Conservation (phyloP, 179 eudicot species). For the Silene vulgaris region DNA sequence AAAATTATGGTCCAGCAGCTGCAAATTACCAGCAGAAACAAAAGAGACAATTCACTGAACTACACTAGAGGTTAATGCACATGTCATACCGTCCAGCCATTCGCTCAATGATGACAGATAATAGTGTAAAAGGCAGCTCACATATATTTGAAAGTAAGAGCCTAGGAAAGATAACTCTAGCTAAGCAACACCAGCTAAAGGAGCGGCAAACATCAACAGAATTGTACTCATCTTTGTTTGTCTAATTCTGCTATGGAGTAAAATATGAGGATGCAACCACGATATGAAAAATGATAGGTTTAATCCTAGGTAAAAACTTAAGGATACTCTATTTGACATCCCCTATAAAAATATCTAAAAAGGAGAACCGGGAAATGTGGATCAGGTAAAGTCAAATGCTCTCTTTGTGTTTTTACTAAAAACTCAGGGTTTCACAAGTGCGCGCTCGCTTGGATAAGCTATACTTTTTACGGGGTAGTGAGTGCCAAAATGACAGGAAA, state of each 20-base stretch:
- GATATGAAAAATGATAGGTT: neutral
- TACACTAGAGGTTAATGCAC: neutral
- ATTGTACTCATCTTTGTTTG: neutral
- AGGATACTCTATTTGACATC: constrained; percentile 1
- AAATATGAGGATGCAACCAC: neutral
- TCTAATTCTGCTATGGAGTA: neutral
- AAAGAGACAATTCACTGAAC: neutral
- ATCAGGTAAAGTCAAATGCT: neutral
- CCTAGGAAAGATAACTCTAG: neutral
- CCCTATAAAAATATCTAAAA: neutral
- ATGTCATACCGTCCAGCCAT: neutral
- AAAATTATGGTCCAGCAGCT: neutral
- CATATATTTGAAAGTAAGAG: neutral
- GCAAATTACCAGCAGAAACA: neutral
- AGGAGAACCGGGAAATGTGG: neutral
- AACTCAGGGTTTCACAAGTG: no score
- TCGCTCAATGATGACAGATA: neutral
- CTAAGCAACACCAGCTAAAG: neutral
- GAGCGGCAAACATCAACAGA: neutral
- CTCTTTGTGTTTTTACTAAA: neutral
- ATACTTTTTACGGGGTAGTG: neutral
- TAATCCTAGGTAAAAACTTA: neutral
- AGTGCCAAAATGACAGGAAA: neutral
- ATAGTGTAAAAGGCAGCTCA: neutral
- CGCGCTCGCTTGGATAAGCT: neutral